Base-by-base conservation (phyloP, 1,284 basidiomycete genomes). In the Fomitopsis pinicola region DNA sequence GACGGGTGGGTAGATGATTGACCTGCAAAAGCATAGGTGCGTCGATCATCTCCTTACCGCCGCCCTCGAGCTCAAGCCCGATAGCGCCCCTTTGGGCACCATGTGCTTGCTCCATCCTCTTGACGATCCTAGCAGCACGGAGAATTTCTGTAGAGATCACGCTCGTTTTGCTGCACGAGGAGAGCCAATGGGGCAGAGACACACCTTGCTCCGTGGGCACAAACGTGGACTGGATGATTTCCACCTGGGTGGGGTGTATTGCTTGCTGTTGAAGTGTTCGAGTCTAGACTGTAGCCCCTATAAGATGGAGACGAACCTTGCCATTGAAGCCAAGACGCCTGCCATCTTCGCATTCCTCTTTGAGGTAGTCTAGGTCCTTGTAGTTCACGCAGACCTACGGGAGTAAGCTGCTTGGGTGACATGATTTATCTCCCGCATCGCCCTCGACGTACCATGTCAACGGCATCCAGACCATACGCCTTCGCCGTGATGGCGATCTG, bases 21-120 rank as follows among this genome's bases (percentile, higher is more conserved):
- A 86, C 90, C 82, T 92, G 91, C 72, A 93, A 92, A 61, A 95
- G 80, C 88, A 97, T 92, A 0, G 95, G 94, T 7, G 92, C 92
- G 74, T 98, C 95, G 57, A 98, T 94, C 94, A 95, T 95, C 69
- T 88, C 87, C 52, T 83, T 86, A 19, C 86, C 84, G 2, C 88
- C 80, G 14, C 83, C 85, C 33, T 86, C 86, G 0, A 77, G 73
- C 55, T 86, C 79, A 28, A 92, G 78, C 0, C 85, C 86, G 58
- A 87, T 85, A 1, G 90, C 89, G 4, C 90, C 89, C 58, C 76
- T 79, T 42, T 77, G 71, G 45, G 75, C 69, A 2, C 76, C 77
- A 55, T 83, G 75, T 9, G 85, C 82, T 17, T 73, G 67, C n/a
- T 75, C 70, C 87, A 94, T 89, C 52, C 78, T 77, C 38, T 81